Conservation (phyloP, 1,284 basidiomycete species). For the Tylopilus sp. region DNA sequence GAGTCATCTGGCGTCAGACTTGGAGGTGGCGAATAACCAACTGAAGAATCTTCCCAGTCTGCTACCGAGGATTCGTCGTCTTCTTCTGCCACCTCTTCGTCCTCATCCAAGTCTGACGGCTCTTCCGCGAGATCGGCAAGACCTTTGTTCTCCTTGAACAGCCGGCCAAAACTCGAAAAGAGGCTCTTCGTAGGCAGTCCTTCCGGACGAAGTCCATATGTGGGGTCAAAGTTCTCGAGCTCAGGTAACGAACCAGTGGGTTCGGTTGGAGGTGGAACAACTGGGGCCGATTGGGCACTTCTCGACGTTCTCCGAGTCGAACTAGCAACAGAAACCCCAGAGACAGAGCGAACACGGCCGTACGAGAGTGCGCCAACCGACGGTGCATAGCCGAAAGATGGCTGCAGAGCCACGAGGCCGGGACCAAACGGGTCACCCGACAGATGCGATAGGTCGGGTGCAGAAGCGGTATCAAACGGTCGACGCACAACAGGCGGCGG, state of each 20-base stretch:
- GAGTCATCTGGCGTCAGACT: slow-evolving; percentile 32
- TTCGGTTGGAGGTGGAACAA: slow-evolving; percentile 33
- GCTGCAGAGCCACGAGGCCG: slow-evolving; percentile 11
- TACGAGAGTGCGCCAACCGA: slow-evolving; percentile 25
- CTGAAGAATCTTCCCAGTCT: slow-evolving; percentile 63
- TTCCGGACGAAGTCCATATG: slow-evolving; percentile 94
- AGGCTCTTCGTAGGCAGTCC: slow-evolving; percentile 75
- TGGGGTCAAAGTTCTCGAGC: slow-evolving; percentile 91
- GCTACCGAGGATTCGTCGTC: slow-evolving; percentile 54
- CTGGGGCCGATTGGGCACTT: slow-evolving; percentile 23
- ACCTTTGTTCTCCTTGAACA: slow-evolving; percentile 68
- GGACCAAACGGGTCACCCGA: slow-evolving; percentile 13
- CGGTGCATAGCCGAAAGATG: slow-evolving; percentile 13
- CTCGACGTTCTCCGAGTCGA: slow-evolving; percentile 28
- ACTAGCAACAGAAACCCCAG: slow-evolving; percentile 40
- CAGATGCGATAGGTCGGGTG: slow-evolving; percentile 23
- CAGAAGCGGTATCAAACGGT: slow-evolving; percentile 31
- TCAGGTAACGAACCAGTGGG: slow-evolving; percentile 60
- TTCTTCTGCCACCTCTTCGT: slow-evolving; percentile 48
- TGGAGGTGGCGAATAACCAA: slow-evolving; percentile 38
- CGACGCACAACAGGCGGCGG: slow-evolving; percentile 38
- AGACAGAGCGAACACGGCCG: slow-evolving; percentile 24
- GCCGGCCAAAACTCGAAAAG: slow-evolving; percentile 69
- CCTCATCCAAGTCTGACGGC: slow-evolving; percentile 47
- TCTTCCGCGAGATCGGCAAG: slow-evolving; percentile 80